Conservation (phyloP, 345 rosid genomes). For the Lepidium aucheri region DNA sequence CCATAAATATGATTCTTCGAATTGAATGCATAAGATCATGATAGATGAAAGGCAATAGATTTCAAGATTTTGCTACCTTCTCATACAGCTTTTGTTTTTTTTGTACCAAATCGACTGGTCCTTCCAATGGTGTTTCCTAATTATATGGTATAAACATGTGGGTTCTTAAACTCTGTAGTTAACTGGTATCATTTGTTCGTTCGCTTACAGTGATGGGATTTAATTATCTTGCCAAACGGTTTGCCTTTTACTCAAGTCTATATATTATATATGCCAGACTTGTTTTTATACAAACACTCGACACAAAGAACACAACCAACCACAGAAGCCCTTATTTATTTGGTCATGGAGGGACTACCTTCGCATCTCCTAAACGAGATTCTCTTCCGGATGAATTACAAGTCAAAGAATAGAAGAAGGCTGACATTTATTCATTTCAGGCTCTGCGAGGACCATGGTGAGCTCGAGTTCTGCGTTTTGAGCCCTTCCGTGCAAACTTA, state of each 20-base stretch:
- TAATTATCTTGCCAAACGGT: too few species aligned
- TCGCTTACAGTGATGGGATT: too few species aligned
- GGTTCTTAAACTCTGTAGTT: too few species aligned
- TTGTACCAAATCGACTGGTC: background rate
- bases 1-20: background rate
- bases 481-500: constrained; percentile 35
- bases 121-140: background rate
- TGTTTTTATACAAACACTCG: too few species aligned
- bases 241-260: too few species aligned
- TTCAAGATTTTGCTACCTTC: background rate
- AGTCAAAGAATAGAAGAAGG: background rate
- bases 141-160: background rate
- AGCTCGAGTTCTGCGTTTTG: background rate
- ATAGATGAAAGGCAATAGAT: background rate
- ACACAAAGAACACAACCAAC: too few species aligned
- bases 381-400: too few species aligned
- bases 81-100: background rate
- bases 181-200: too few species aligned
- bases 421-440: background rate
- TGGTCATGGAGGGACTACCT: too few species aligned
- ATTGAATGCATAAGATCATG: background rate
- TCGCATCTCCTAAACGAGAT: too few species aligned
- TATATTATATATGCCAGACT: too few species aligned
- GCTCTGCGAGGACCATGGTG: background rate
- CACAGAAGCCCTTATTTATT: too few species aligned